Conservation (phyloP, 768 basidiomycete species). For the Panaeolus cyanescens region DNA sequence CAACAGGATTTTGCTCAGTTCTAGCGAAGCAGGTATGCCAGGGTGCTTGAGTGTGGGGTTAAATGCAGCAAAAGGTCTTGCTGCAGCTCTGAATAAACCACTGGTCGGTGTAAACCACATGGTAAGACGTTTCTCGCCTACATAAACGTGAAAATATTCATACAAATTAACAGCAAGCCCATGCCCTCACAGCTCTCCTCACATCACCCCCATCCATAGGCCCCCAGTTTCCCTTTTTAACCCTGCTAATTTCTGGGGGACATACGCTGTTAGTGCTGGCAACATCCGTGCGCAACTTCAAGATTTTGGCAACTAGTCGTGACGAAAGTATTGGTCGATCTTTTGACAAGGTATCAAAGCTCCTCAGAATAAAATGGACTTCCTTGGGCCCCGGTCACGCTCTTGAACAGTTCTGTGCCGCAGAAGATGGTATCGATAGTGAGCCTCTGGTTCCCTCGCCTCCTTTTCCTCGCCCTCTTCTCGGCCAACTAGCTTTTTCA, state of each 20-base stretch:
- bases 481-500: constrained; percentile 67
- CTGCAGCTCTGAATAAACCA: constrained; percentile 76
- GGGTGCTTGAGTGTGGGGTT: constrained; percentile 81
- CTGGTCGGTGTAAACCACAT: constrained; percentile 94
- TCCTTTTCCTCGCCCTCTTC: constrained; percentile 50
- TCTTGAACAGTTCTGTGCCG: constrained; percentile 69
- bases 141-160: constrained; percentile 2
- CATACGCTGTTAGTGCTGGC: constrained; percentile 89
- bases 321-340: constrained; percentile 80
- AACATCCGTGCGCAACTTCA: constrained; percentile 54
- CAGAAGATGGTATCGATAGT: constrained; percentile 24
- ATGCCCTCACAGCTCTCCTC: constrained; percentile 80
- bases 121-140: constrained; percentile 47
- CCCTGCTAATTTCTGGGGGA: constrained; percentile 90
- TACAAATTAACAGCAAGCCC: constrained; percentile 73
- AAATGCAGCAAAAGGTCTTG: constrained; percentile 84
- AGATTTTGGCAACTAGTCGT: constrained; percentile 69
- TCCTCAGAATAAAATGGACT: constrained; percentile 68
- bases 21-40: constrained; percentile 57
- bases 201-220: constrained; percentile 46
- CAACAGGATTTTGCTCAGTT: not conserved
- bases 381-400: constrained; percentile 75
- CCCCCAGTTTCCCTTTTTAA: constrained; percentile 83
- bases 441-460: constrained; percentile 28
- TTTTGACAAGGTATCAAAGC: constrained; percentile 81